These are phyloP conservation scores for Metarhizium sp. DNA, from an alignment of 2,329 filamentous ascomycete species.

Conservation along the genomic window DNA sequence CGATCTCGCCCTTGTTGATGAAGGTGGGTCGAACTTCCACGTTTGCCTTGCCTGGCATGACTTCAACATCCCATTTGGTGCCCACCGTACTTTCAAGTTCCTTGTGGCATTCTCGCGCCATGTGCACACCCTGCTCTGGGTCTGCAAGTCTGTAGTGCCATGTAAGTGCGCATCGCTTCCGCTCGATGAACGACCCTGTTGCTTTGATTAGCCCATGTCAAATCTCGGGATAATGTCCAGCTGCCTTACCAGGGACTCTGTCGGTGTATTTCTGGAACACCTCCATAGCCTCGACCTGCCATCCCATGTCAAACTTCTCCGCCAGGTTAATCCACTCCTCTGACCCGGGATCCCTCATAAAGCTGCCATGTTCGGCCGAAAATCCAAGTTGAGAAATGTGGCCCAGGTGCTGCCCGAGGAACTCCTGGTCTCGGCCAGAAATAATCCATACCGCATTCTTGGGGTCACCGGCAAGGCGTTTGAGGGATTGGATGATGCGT, in stretches of 20 bases:
- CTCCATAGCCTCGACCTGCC: slow-evolving; percentile 78
- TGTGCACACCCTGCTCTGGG: slow-evolving; percentile 71
- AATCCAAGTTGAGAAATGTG: slow-evolving; percentile 84
- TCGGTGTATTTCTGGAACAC: slow-evolving; percentile 87
- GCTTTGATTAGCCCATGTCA: not conserved
- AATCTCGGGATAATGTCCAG: slow-evolving; percentile 3
- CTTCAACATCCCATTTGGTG: slow-evolving; percentile 81
- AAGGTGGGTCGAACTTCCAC: slow-evolving; percentile 93
- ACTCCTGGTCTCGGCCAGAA: slow-evolving; percentile 85
- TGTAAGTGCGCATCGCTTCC: slow-evolving; percentile 86
- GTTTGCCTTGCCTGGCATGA: slow-evolving; percentile 96
- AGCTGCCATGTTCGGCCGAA: slow-evolving; percentile 93
- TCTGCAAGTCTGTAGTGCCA: slow-evolving; percentile 96
- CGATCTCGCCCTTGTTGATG: slow-evolving; percentile 97
- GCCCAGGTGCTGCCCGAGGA: slow-evolving; percentile 85
- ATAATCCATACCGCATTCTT: slow-evolving; percentile 97
- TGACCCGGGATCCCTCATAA: slow-evolving; percentile 71
- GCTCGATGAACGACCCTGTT: slow-evolving; percentile 79
- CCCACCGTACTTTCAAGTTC: slow-evolving; percentile 69
- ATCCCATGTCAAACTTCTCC: slow-evolving; percentile 79
- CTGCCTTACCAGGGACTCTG: slow-evolving; percentile 60
- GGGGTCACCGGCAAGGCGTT: slow-evolving; percentile 68
- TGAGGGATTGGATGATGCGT: slow-evolving; percentile 70
- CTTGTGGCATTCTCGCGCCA: slow-evolving; percentile 72
- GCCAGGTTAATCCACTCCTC: slow-evolving; percentile 84